Conservation (phyloP, 2,329 filamentous ascomycete species). For the Aspergillus sp. region DNA sequence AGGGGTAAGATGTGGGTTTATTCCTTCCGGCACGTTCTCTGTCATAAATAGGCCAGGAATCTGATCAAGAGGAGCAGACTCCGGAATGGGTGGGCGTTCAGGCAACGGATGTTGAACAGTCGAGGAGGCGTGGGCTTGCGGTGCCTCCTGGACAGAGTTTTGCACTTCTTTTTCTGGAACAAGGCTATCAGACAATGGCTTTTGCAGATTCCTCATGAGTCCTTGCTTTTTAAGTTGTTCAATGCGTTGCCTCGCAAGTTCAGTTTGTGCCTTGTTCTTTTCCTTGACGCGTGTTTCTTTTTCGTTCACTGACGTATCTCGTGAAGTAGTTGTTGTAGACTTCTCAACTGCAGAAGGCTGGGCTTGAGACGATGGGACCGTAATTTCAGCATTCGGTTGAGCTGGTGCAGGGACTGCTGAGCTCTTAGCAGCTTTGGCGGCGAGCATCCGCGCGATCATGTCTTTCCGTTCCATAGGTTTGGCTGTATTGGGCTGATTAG, state of each 20-base stretch:
- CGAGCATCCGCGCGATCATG: conserved; percentile 72
- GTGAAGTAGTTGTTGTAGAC: conserved; percentile 5
- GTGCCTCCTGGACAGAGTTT: conserved; percentile 1
- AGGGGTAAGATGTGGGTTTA: conserved; percentile 4
- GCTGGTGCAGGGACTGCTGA: conserved; percentile 17
- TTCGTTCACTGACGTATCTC: conserved; percentile 20
- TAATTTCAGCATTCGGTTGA: conserved; percentile 14
- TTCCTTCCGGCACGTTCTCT: conserved; percentile 14
- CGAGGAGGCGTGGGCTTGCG: conserved; percentile 9
- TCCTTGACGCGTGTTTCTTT: conserved; percentile 35
- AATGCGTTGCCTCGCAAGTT: conserved; percentile 74
- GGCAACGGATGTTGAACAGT: conserved; percentile 38
- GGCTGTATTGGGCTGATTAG: conserved; percentile 14
- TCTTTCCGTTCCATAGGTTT: conserved; percentile 69
- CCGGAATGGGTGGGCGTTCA: conserved; percentile 36
- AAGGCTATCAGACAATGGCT: conserved; percentile 16
- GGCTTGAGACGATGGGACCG: conserved; percentile 7
- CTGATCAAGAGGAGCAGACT: conserved; percentile 31
- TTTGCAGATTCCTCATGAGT: conserved; percentile 41
- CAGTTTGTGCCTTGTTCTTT: conserved; percentile 67
- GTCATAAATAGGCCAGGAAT: conserved; percentile 58
- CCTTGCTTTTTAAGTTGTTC: conserved; percentile 66
- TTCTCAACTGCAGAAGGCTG: conserved; percentile 9
- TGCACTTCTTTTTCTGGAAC: conserved; percentile 9
- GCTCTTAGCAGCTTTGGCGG: conserved; percentile 65